phyloP scores from a whole-genome alignment of 768 basidiomycete genomes.

The Psilocybe tampanensis region DNA sequence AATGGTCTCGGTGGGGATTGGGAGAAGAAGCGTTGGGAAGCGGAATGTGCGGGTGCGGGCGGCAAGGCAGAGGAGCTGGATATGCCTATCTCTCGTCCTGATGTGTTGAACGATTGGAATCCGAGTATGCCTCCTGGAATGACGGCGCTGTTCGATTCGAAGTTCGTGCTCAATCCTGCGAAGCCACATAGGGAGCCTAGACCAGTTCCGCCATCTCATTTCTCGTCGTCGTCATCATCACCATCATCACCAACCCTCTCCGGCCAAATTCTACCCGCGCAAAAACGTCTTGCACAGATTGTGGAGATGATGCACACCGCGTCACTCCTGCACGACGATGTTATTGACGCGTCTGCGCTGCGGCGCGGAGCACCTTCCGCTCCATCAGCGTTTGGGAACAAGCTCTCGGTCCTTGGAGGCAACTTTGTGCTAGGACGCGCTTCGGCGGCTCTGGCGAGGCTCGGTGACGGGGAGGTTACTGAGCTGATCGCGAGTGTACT shows the following conservation, averaged over 20 bases:
- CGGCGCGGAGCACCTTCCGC: conserved; percentile 80
- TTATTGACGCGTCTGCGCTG: conserved; percentile 82
- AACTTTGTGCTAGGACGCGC: conserved; percentile 91
- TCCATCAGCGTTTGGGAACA: conserved; percentile 84
- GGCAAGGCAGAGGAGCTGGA: conserved; percentile 64
- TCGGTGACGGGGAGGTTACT: conserved; percentile 84
- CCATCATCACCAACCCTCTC: conserved; percentile 2
- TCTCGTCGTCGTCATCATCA: conserved; percentile 14
- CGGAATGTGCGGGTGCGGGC: conserved; percentile 43
- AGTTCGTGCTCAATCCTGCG: conserved; percentile 37
- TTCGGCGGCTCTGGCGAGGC: conserved; percentile 75
- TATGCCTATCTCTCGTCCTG: conserved; percentile 66
- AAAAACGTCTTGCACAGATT: conserved; percentile 89
- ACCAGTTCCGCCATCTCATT: conserved; percentile 28
- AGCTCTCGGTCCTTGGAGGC: conserved; percentile 84
- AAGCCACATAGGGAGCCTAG: conserved; percentile 26
- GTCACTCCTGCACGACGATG: conserved; percentile 94
- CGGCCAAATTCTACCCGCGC: conserved; percentile 71
- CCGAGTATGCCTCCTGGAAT: conserved; percentile 71
- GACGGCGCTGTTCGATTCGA: conserved; percentile 46
- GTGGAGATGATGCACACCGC: conserved; percentile 98
- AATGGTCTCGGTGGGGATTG: conserved; percentile 81
- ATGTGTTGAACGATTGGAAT: conserved; percentile 91
- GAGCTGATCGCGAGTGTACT: conserved; percentile 87
- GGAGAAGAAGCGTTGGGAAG: conserved; percentile 55